Evolutionary conservation across 345 rosid genomes (phyloP), one percentile per base, ranked within the genome.

Genomic region (Brassica cretica): DNA sequence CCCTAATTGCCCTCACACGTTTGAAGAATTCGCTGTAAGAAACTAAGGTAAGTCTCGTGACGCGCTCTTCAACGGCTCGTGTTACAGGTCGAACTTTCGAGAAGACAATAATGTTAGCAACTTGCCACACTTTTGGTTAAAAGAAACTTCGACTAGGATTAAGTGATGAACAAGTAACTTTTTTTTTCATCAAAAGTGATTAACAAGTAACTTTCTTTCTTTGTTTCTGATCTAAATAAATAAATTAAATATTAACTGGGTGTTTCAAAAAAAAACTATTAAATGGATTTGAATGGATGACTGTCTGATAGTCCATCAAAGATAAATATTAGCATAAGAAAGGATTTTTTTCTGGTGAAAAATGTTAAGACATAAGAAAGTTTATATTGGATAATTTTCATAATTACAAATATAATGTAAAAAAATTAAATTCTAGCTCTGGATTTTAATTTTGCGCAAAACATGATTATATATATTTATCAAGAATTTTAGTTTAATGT

Each of bases 81-180:
- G 63, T 30, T 5, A 1, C 5, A 66, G 3, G 4, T 1, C 2
- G 41, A 66, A 66, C 8, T 64, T 65, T 74, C 64, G n/a, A 56
- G 66, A 66, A 55, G 11, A 66, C 4, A 66, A 58, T 39, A 37
- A 9, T 8, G 1, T 66, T 56, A 66, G 44, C 78, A 37, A 66
- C 72, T 75, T 75, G 59, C 56, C 56, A 51, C 56, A 14, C 18
- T 51, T 51, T 51, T n/a, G 56, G 56, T 51, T 51, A 51, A 51
- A 41, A 51, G 56, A 51, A 51, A 51, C 56, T 51, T 51, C 56
- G 18, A 49, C 15, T 49, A 49, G 55, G 55, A 46, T n/a, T 44
- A 46, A 46, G 37, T 33, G 37, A 30, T 35, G 8, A 7, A 8
- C 10, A 35, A 35, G 49, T 41, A 41, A 41, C 49, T 41, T 41